Percentiles rank a stretch among this genome's conserved stretches.
phyloP scores from a whole-genome alignment of 768 basidiomycete species.

The Hemileccinum rubropunctum region DNA sequence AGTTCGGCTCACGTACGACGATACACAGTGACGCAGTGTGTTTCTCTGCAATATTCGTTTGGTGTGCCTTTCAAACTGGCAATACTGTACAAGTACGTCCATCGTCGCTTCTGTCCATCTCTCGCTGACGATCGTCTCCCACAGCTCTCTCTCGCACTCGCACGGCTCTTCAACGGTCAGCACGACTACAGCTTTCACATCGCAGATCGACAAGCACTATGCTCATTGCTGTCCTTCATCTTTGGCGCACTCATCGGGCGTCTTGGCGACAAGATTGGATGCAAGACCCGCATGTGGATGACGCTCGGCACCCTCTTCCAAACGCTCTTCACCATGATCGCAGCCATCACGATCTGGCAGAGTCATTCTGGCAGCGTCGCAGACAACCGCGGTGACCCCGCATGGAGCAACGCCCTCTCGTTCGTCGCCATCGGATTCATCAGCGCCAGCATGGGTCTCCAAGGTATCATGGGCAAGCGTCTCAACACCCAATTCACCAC shows the following conservation, averaged over 20 bases:
- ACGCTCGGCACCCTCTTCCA: conserved; percentile 69
- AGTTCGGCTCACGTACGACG: neutral
- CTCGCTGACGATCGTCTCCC: too few relatives aligned
- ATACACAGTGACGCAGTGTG: conserved; percentile 58
- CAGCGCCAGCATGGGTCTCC: conserved; percentile 73
- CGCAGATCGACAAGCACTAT: conserved; percentile 81
- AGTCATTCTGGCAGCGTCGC: conserved; percentile 56
- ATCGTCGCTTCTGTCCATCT: neutral
- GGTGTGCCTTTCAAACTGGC: conserved; percentile 86
- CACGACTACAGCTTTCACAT: conserved; percentile 66
- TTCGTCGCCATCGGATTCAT: conserved; percentile 77
- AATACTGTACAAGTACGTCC: conserved; percentile 72
- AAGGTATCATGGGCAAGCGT: conserved; percentile 83
- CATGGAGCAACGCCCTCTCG: conserved; percentile 66
- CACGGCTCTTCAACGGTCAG: conserved; percentile 64
- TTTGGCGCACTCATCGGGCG: conserved; percentile 76
- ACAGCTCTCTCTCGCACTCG: conserved; percentile 53
- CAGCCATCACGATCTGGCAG: conserved; percentile 70
- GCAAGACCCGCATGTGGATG: conserved; percentile 74
- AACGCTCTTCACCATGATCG: conserved; percentile 71
- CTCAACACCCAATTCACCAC: conserved; percentile 78
- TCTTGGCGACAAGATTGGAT: conserved; percentile 78
- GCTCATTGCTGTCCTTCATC: conserved; percentile 76
- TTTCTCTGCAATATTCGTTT: conserved; percentile 78
- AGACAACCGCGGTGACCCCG: conserved; percentile 52